Evolutionary conservation across 2,329 filamentous ascomycete species (phyloP).

Genomic region (Kalmusia sp.): DNA sequence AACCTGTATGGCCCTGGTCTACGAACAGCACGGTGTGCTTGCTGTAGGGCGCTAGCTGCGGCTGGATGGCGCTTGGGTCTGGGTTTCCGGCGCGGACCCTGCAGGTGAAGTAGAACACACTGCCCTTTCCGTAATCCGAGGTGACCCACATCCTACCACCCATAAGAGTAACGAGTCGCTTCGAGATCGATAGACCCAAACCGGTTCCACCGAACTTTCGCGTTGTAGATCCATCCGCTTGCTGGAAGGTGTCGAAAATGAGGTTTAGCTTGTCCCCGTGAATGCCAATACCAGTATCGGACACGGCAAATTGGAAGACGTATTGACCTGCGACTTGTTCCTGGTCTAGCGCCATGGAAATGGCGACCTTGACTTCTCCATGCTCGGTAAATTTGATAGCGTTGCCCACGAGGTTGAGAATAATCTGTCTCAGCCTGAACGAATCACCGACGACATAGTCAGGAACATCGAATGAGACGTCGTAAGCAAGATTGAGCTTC

Average conservation of each 20-base stretch:
- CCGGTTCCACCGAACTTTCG: conserved; percentile 95
- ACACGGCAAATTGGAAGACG: conserved; percentile 93
- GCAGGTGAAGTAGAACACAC: conserved; percentile 96
- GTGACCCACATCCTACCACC: conserved; percentile 96
- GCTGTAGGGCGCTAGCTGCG: conserved; percentile 87
- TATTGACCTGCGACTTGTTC: conserved; percentile 78
- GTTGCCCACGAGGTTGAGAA: conserved; percentile 95
- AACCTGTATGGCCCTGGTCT: conserved; percentile 84
- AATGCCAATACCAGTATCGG: conserved; percentile 96
- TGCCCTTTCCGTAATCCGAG: conserved; percentile 88
- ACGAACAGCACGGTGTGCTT: conserved; percentile 94
- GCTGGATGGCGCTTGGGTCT: conserved; percentile 78
- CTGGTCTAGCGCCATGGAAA: conserved; percentile 72
- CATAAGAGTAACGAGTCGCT: conserved; percentile 94
- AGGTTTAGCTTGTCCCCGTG: conserved; percentile 93
- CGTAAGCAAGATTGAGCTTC: conserved; percentile 88
- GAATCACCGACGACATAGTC: conserved; percentile 96
- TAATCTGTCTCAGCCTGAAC: conserved; percentile 95
- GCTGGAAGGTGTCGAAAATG: conserved; percentile 99
- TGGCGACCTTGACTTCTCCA: conserved; percentile 94
- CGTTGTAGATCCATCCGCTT: conserved; percentile 96
- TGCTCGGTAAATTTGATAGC: conserved; percentile 99
- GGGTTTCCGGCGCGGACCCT: conserved; percentile 83
- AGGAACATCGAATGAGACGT: conserved; percentile 90
- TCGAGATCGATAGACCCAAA: conserved; percentile 92